These are phyloP conservation scores for Cucurbitaria berberidis DNA, from an alignment of 2,329 filamentous ascomycete species.

Conservation along the genomic window DNA sequence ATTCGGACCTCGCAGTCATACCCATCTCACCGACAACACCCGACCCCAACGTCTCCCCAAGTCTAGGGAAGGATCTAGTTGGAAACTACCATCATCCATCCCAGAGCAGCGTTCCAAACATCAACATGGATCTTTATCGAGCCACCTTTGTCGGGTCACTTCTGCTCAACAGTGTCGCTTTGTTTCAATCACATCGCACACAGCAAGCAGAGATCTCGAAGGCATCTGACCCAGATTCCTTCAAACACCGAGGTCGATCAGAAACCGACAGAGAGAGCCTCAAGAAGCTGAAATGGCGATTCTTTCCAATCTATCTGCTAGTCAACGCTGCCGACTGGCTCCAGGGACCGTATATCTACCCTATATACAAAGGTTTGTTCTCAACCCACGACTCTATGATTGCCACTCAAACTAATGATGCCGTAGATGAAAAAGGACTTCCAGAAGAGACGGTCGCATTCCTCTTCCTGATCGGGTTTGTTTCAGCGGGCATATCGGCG, in stretches of 20 bases:
- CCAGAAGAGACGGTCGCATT: slow-evolving; percentile 54
- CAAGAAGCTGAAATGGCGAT: slow-evolving; percentile 49
- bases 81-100: neutral
- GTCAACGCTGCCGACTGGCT: slow-evolving; percentile 57
- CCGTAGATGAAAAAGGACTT: slow-evolving; percentile 53
- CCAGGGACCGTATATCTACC: slow-evolving; percentile 59
- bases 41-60: neutral
- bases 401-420: slow-evolving; percentile 5
- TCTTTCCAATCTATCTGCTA: slow-evolving; percentile 54
- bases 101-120: neutral
- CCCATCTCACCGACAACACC: neutral
- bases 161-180: slow-evolving; percentile 33
- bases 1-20: neutral
- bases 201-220: slow-evolving; percentile 15
- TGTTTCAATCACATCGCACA: slow-evolving; percentile 36
- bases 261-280: slow-evolving; percentile 38
- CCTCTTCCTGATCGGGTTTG: slow-evolving; percentile 52
- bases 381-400: neutral
- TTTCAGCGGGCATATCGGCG: slow-evolving; percentile 58
- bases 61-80: neutral
- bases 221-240: slow-evolving; percentile 21
- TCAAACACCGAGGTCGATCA: slow-evolving; percentile 30
- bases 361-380: slow-evolving; percentile 55
- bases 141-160: slow-evolving; percentile 37
- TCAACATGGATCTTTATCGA: slow-evolving; percentile 41